These are phyloP conservation scores for Crithidia bombi DNA, from an alignment of 208 protist species.

Conservation along the genomic window DNA sequence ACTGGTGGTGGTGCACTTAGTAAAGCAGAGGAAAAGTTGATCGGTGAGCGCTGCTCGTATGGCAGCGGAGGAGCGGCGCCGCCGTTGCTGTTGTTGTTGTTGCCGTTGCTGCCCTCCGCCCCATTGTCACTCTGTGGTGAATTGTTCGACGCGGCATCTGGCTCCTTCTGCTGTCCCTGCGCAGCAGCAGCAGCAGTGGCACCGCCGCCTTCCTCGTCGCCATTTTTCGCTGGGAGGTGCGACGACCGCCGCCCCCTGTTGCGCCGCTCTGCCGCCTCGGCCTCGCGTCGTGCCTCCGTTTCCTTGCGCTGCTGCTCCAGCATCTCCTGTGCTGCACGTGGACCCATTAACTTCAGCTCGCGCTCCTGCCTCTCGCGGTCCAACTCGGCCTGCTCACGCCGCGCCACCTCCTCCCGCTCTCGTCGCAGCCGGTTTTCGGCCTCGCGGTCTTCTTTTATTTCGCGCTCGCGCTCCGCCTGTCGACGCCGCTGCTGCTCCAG, in stretches of 20 bases:
- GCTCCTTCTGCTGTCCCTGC: not conserved
- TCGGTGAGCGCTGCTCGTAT: constrained; percentile 2
- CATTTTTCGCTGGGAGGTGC: not conserved
- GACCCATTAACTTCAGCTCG: constrained; percentile 46
- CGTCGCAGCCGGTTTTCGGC: constrained; percentile 51
- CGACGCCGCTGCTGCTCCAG: constrained; percentile 56
- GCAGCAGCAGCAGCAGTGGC: not conserved
- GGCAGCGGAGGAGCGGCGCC: not conserved
- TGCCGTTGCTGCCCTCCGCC: not conserved
- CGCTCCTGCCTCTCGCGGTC: constrained; percentile 50
- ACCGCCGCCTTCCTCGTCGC: not conserved
- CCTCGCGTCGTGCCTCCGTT: constrained; percentile 32
- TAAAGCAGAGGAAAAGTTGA: constrained; percentile 12
- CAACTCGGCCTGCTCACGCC: constrained; percentile 55
- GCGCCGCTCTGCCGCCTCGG: constrained; percentile 33
- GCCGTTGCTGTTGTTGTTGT: not conserved
- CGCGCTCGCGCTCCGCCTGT: constrained; percentile 43
- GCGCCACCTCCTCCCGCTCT: constrained; percentile 53
- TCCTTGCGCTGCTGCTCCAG: constrained; percentile 34
- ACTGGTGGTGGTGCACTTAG: not conserved
- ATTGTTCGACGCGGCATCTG: not conserved
- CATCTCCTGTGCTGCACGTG: constrained; percentile 28
- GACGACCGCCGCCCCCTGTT: constrained; percentile 9
- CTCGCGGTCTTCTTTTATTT: constrained; percentile 44
- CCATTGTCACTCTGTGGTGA: not conserved